Conservation (phyloP, 441 rosid genomes). For the Cnidoscolus chayamansa region DNA sequence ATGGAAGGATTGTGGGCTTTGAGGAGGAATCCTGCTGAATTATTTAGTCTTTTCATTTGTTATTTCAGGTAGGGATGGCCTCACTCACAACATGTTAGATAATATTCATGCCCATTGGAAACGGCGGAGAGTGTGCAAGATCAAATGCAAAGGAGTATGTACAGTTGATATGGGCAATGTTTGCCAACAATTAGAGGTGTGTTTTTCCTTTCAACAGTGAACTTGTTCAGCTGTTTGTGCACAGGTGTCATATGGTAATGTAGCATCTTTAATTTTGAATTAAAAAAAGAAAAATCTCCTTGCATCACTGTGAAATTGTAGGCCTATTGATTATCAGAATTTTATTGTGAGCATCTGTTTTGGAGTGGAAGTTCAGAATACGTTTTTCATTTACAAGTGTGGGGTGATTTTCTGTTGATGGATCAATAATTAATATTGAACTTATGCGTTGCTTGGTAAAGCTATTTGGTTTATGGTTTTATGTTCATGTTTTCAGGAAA, state of each 20-base stretch:
- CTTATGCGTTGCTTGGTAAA: conserved; percentile 6
- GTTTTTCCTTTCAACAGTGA: conserved; percentile 3
- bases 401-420: background rate
- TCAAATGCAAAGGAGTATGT: conserved; percentile 87
- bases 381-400: background rate
- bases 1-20: background rate
- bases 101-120: conserved; percentile 91
- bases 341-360: background rate
- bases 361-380: background rate
- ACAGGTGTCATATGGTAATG: background rate
- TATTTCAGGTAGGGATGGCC: conserved; percentile 86
- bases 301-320: background rate
- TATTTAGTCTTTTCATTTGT: conserved; percentile 2
- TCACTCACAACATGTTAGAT: conserved; percentile 92
- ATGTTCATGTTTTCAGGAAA: conserved; percentile 44
- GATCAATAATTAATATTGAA: background rate
- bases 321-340: background rate
- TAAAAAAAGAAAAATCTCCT: background rate
- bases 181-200: conserved; percentile 82
- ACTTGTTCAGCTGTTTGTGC: background rate
- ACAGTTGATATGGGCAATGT: conserved; percentile 92
- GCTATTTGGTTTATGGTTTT: background rate
- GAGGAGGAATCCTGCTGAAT: background rate
- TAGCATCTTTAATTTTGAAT: background rate
- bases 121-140: conserved; percentile 81